Percentiles rank a stretch among this genome's conserved stretches.
Conservation (phyloP, 2,329 filamentous ascomycete genomes). For the Hymenoscyphus infarciens region DNA sequence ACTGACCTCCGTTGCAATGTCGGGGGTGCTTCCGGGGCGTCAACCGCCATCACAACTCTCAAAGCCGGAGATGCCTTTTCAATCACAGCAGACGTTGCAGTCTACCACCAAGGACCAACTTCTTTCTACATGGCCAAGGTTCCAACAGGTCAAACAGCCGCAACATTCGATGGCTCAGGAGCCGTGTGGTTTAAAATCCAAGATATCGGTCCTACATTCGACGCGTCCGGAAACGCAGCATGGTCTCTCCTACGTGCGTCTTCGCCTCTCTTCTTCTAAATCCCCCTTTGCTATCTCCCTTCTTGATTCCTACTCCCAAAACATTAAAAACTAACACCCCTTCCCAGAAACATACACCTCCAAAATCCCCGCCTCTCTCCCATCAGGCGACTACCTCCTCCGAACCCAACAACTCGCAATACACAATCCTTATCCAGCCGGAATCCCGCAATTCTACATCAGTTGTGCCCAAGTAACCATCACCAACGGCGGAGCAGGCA, state of each 20-base stretch:
- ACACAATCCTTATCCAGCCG: slow-evolving; percentile 32
- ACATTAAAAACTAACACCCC: not conserved
- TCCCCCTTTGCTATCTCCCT: not conserved
- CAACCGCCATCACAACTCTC: slow-evolving; percentile 30
- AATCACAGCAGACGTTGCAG: slow-evolving; percentile 43
- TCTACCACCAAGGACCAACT: slow-evolving; percentile 37
- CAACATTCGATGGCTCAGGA: slow-evolving; percentile 37
- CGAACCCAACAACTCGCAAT: slow-evolving; percentile 33
- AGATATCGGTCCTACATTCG: slow-evolving; percentile 34
- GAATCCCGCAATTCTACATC: slow-evolving; percentile 34
- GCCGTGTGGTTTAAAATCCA: slow-evolving; percentile 39
- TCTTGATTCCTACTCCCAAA: too few species aligned
- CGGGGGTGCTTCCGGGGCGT: slow-evolving; percentile 26
- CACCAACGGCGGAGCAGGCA: slow-evolving; percentile 29
- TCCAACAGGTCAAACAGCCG: slow-evolving; percentile 30
- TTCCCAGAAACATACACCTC: slow-evolving; percentile 30
- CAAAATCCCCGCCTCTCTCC: slow-evolving; percentile 29
- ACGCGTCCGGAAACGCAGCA: slow-evolving; percentile 19
- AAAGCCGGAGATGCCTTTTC: slow-evolving; percentile 41
- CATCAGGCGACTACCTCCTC: slow-evolving; percentile 32
- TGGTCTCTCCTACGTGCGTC: slow-evolving; percentile 32
- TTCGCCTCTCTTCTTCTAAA: too few species aligned
- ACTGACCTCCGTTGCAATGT: slow-evolving; percentile 42
- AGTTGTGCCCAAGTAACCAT: slow-evolving; percentile 32
- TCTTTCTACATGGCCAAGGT: slow-evolving; percentile 39